Evolutionary conservation across 108 stramenopile species (phyloP), one percentile per base, ranked within the genome.

Genomic region (Mediolabrus comicus): DNA sequence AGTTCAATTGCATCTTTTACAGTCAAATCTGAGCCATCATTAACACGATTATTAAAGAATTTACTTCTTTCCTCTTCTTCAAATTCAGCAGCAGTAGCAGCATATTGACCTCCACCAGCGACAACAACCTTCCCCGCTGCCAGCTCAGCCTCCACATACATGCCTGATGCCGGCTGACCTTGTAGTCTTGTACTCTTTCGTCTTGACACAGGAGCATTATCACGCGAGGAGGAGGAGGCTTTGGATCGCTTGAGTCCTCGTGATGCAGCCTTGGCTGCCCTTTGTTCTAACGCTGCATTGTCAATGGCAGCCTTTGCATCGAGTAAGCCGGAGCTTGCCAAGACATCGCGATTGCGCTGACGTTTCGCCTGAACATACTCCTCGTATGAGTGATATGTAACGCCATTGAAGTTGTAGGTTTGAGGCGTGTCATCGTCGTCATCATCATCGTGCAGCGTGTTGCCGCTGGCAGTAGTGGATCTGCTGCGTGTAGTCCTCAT

Each of bases 351-450:
- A 49, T 94, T 94, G 41, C 90, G 74, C 62, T 80, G 55, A 11
- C 92, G 87, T 67, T 94, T 94, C 49, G 92, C 92, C 49, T 84
- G 31, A 34, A 94, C 92, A 85, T 90, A 85, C 25, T 89, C 90
- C 64, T 85, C 82, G 58, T 94, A 94, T 28, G 77, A 80, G 2
- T 56, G 27, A 52, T 76, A 91, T 1, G 59, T 25, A 10, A 62
- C 51, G 9, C 88, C 89, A 41, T 89, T 75, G 62, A 91, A 91
- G 16, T 49, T 53, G 56, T 83, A 86, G 24, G 62, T 64, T 13
- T 22, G 52, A 2, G 38, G 38, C 11, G 33, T 51, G 13, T 73
- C 58, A 8, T 65, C 68, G 10, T 85, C 84, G 32, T 79, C 77
- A 13, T 54, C 30, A 14, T 16, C 16, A 19, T 61, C 59, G 62